These are phyloP conservation scores for Cladosporium sp. DNA, from an alignment of 2,329 filamentous ascomycete genomes.

Conservation along the genomic window DNA sequence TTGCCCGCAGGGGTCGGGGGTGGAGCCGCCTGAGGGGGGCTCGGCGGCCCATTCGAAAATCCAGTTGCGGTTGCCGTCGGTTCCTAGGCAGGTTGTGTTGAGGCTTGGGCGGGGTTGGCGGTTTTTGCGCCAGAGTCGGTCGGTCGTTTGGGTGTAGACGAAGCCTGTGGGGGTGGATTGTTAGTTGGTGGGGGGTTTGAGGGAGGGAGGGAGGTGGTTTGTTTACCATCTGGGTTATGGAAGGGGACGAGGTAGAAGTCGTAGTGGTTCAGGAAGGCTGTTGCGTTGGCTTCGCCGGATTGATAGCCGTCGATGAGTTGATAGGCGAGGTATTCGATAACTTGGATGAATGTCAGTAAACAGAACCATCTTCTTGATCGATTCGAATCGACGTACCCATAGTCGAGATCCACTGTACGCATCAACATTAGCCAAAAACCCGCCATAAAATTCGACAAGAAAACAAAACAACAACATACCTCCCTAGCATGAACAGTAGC, in stretches of 20 bases:
- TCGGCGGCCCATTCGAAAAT: slow-evolving; percentile 44
- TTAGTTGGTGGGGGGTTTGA: slow-evolving; percentile 4
- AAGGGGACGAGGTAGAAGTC: slow-evolving; percentile 63
- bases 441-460: background rate
- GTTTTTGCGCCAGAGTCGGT: slow-evolving; percentile 61
- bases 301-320: slow-evolving; percentile 46
- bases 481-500: slow-evolving; percentile 55
- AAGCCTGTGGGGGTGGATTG: slow-evolving; percentile 40
- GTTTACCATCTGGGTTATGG: slow-evolving; percentile 53
- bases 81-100: slow-evolving; percentile 40
- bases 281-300: slow-evolving; percentile 33
- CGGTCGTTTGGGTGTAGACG: slow-evolving; percentile 50
- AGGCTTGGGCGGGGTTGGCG: slow-evolving; percentile 38
- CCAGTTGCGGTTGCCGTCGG: slow-evolving; percentile 59
- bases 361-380: background rate
- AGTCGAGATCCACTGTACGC: slow-evolving; percentile 53
- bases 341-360: slow-evolving; percentile 27
- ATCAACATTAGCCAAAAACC: background rate
- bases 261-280: slow-evolving; percentile 53
- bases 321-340: slow-evolving; percentile 49
- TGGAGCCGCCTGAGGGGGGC: slow-evolving; percentile 42
- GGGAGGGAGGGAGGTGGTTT: slow-evolving; percentile 16
- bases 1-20: slow-evolving; percentile 46
- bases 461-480: slow-evolving; percentile 2
- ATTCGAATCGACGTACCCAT: slow-evolving; percentile 29